Evolutionary conservation across 164 flowering plant genomes (phyloP), one percentile per base, ranked within the genome.

Genomic region (Hamamelis virginiana): DNA sequence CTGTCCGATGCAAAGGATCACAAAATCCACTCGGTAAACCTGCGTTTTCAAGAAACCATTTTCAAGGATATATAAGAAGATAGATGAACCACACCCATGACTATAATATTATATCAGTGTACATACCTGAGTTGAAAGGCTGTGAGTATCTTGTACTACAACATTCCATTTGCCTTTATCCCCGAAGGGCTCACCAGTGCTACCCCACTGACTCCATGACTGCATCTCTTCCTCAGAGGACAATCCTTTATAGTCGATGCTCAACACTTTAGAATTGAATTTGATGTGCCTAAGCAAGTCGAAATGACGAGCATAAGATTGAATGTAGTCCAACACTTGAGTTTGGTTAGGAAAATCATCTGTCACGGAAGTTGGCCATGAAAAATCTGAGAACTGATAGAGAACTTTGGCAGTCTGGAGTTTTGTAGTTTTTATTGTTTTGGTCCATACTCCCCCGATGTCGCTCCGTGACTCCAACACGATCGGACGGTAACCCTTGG

Each of bases 301-400:
- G 53, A 81, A 84, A 28, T 77, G 80, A 16, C 28, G 51, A 1
- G 86, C 86, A 46, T 84, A 86, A 0, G 85, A 75, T 27, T 69
- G 70, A 10, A 84, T 4, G 16, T 86, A 86, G 13, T 80, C 81
- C 55, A 77, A 11, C 11, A 86, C 86, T 65, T 78, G 75, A 4
- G 58, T 11, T 3, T 67, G 61, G 22, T 19, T 23, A 10, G 90
- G 90, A 67, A 69, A 81, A 1, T 33, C 62, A 14, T 76, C 75
- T 33, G 69, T 15, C 1, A 81, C 77, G 0, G 69, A 48, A 61
- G 78, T 22, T 18, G 89, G 87, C 90, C 90, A 84, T 44, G 86
- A 83, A 43, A 80, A 86, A 58, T 86, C 90, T 0, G 83, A 82
- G 69, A 86, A 84, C 59, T 74, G 77, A n/a, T n/a, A 53, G 65